Percentiles rank a stretch among this genome's conserved stretches.
Conservation (phyloP, 805 yeast genomes). For the Komagataella pseudopastoris region DNA sequence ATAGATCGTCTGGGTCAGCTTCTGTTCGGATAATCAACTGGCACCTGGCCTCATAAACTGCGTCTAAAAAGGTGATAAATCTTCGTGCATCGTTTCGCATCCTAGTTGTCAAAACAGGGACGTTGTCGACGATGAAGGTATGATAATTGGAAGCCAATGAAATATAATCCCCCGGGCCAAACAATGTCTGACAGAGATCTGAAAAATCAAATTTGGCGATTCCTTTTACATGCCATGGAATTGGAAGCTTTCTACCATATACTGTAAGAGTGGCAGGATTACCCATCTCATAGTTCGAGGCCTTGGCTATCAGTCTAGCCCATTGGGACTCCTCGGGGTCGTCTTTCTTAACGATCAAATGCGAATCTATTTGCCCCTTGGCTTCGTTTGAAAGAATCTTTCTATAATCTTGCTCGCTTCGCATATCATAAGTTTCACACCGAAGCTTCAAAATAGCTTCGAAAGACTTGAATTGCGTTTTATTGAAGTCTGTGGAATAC, state of each 20-base stretch:
- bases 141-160: constrained; percentile 48
- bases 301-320: constrained; percentile 17
- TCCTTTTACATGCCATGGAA: constrained; percentile 30
- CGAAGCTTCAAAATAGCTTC: constrained; percentile 41
- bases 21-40: constrained; percentile 40
- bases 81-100: constrained; percentile 59
- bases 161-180: constrained; percentile 58
- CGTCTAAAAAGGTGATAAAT: constrained; percentile 54
- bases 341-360: constrained; percentile 20
- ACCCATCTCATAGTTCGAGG: constrained; percentile 3
- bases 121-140: constrained; percentile 42
- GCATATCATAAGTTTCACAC: constrained; percentile 52
- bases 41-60: constrained; percentile 55
- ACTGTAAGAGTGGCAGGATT: constrained; percentile 24
- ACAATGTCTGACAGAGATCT: constrained; percentile 40
- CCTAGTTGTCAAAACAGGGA: constrained; percentile 42
- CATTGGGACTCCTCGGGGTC: constrained; percentile 17
- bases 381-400: constrained; percentile 15
- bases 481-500: constrained; percentile 52
- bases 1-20: constrained; percentile 34
- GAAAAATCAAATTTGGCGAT: constrained; percentile 36
- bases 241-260: constrained; percentile 37
- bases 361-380: constrained; percentile 9
- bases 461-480: constrained; percentile 42
- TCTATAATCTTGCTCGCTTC: constrained; percentile 44